These are phyloP conservation scores for Chiua virens DNA, from an alignment of 768 basidiomycete species.

Conservation along the genomic window DNA sequence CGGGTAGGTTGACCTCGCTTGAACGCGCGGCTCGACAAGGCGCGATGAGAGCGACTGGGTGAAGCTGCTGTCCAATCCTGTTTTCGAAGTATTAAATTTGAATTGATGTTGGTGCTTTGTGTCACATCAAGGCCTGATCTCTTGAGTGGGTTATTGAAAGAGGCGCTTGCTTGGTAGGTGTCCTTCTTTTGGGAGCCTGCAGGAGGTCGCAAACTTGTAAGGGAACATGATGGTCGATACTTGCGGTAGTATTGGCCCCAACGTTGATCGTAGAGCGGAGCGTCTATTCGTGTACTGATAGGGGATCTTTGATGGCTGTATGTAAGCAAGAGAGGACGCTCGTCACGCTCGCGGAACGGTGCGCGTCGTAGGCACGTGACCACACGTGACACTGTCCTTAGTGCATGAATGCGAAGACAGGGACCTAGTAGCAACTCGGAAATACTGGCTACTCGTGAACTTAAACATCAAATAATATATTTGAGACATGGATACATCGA, in stretches of 20 bases:
- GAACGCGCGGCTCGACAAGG: conserved; percentile 9
- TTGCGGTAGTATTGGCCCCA: background rate
- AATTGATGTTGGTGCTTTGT: conserved; percentile 6
- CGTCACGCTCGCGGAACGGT: background rate
- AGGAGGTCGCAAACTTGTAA: conserved; percentile 17
- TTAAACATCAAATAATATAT: background rate
- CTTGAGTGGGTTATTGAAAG: conserved; percentile 8
- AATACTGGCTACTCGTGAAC: no score
- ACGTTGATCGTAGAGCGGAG: no score
- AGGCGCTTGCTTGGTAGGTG: background rate
- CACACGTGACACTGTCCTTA: no score
- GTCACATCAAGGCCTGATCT: conserved; percentile 6
- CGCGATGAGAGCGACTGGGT: conserved; percentile 13
- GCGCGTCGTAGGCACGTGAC: conserved; percentile 19
- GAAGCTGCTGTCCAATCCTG: conserved; percentile 4
- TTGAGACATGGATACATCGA: background rate
- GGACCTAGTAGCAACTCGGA: no score
- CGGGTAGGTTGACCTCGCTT: conserved; percentile 6
- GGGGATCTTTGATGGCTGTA: background rate
- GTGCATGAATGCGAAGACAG: no score
- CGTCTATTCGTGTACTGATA: no score
- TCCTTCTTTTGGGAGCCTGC: conserved; percentile 11
- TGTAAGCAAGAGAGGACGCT: background rate
- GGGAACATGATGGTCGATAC: conserved; percentile 9
- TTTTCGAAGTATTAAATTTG: conserved; percentile 1